Percentiles rank a stretch among this genome's conserved stretches.
These are phyloP conservation scores for Geum urbanum DNA, from an alignment of 306 rosid genomes.

Conservation along the genomic window DNA sequence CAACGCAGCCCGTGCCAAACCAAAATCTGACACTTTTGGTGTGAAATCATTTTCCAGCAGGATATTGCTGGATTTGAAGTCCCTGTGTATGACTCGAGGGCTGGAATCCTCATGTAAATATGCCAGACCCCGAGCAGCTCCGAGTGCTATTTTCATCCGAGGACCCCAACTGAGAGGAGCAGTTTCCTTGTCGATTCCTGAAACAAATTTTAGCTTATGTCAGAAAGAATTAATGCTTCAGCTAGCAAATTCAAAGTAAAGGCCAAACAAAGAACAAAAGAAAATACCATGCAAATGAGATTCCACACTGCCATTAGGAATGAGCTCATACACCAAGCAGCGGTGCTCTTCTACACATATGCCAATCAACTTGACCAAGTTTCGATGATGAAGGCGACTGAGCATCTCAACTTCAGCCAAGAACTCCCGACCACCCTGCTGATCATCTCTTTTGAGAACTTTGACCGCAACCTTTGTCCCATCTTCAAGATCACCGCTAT, in stretches of 20 bases:
- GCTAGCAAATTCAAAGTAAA: background rate
- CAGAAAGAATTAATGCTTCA: constrained; percentile 20
- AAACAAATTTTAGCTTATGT: constrained; percentile 18
- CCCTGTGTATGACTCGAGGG: constrained; percentile 94
- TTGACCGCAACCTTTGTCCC: constrained; percentile 82
- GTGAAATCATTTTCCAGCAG: constrained; percentile 88
- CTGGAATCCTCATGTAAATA: constrained; percentile 96
- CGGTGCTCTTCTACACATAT: constrained; percentile 80
- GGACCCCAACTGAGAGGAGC: constrained; percentile 73
- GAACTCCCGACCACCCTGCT: constrained; percentile 95
- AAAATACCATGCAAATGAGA: constrained; percentile 86
- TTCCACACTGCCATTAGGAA: constrained; percentile 96
- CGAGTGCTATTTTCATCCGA: constrained; percentile 90
- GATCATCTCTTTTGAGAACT: constrained; percentile 89
- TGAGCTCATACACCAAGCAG: constrained; percentile 85
- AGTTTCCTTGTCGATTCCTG: constrained; percentile 69
- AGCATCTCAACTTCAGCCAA: constrained; percentile 98
- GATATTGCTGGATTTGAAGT: constrained; percentile 92
- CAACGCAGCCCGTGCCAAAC: constrained; percentile 86
- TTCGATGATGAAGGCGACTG: constrained; percentile 96
- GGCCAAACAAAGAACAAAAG: constrained; percentile 10
- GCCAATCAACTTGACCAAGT: constrained; percentile 89
- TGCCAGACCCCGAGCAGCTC: constrained; percentile 93
- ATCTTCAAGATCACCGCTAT: constrained; percentile 72
- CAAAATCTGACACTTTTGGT: constrained; percentile 95